Evolutionary conservation across 176 grass and related monocot species (phyloP).

Genomic region (Neostapfia colusana): DNA sequence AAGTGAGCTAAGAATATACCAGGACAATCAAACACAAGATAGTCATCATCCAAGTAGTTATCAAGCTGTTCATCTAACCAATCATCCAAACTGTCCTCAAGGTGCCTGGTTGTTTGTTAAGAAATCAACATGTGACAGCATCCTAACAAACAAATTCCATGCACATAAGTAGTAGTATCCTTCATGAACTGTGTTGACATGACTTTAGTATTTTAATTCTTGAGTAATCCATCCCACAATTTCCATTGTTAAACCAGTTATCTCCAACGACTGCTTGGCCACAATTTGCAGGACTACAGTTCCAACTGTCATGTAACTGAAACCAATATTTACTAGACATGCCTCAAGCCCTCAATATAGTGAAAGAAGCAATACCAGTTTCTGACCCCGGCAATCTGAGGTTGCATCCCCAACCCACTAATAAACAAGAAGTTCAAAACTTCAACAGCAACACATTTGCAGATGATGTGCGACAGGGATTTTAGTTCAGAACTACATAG

Average conservation of each 20-base stretch:
- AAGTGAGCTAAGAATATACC: conserved; percentile 41
- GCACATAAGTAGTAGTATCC: not conserved
- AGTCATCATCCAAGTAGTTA: conserved; percentile 90
- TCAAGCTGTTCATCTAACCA: conserved; percentile 90
- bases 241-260: not conserved
- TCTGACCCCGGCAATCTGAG: not conserved
- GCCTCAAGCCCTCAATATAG: not conserved
- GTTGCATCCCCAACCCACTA: not conserved
- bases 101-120: conserved; percentile 68
- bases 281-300: not conserved
- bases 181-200: not conserved
- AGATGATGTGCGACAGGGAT: not conserved
- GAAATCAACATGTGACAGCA: conserved; percentile 42
- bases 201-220: not conserved
- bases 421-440: not conserved
- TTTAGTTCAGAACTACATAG: conserved; percentile 1
- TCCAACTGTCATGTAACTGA: not conserved
- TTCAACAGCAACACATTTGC: not conserved
- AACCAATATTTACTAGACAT: not conserved
- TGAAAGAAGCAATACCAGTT: not conserved
- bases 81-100: conserved; percentile 95
- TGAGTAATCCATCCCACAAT: not conserved
- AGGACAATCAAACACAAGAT: conserved; percentile 96
- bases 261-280: not conserved
- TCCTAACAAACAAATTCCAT: not conserved